Evolutionary conservation across 176 grass and related monocot species (phyloP).

Genomic region (Oropetium thomaeum): DNA sequence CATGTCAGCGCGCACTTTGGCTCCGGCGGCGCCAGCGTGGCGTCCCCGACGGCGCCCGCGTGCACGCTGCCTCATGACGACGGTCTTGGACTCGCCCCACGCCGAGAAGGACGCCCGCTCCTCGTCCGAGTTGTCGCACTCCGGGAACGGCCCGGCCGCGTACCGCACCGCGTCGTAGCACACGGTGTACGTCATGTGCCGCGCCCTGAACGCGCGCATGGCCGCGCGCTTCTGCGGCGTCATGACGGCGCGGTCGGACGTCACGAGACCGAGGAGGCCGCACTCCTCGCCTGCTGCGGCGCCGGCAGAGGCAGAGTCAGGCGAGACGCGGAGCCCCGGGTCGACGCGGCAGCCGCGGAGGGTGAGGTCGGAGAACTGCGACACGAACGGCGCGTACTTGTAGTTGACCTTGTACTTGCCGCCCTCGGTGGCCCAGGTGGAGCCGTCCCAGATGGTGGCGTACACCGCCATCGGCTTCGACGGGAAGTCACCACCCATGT

Average conservation of each 20-base stretch:
- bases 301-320: neutral
- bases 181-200: slow-evolving; percentile 73
- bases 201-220: slow-evolving; percentile 62
- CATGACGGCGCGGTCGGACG: slow-evolving; percentile 60
- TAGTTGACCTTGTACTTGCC: slow-evolving; percentile 85
- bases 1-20: neutral
- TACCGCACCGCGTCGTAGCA: slow-evolving; percentile 77
- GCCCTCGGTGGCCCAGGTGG: slow-evolving; percentile 70
- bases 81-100: slow-evolving; percentile 82
- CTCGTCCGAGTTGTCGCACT: slow-evolving; percentile 60
- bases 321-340: slow-evolving; percentile 29
- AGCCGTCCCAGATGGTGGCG: slow-evolving; percentile 86
- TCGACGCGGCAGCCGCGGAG: slow-evolving; percentile 46
- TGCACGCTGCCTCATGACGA: slow-evolving; percentile 43
- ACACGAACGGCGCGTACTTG: slow-evolving; percentile 71
- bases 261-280: slow-evolving; percentile 44
- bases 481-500: slow-evolving; percentile 78
- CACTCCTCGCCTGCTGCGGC: slow-evolving; percentile 1
- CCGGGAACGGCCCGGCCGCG: slow-evolving; percentile 60
- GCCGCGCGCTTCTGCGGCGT: slow-evolving; percentile 63
- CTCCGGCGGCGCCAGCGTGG: neutral
- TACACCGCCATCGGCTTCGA: slow-evolving; percentile 79
- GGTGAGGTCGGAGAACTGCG: slow-evolving; percentile 54
- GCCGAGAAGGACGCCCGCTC: slow-evolving; percentile 60
- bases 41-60: slow-evolving; percentile 40